phyloP scores from a whole-genome alignment of 73 alveolate genomes.

The Paramecium primaurelia region DNA sequence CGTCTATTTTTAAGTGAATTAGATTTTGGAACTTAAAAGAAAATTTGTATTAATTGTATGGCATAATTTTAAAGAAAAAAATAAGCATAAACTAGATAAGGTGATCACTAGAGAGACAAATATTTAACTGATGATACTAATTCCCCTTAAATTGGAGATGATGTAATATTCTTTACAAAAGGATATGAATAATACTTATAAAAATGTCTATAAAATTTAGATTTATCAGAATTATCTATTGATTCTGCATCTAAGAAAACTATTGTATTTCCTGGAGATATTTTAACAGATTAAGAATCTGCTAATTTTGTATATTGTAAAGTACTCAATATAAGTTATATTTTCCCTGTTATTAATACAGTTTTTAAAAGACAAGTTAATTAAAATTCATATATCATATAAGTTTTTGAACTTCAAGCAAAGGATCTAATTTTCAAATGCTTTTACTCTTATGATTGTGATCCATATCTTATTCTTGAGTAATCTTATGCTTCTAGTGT shows the following conservation, averaged over 20 bases:
- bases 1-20: not conserved
- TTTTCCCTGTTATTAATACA: not conserved
- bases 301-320: not conserved
- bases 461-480: not conserved
- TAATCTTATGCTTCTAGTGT: not conserved
- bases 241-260: not conserved
- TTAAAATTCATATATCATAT: not conserved
- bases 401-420: not conserved
- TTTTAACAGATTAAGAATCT: not conserved
- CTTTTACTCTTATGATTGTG: not conserved
- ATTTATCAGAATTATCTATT: not conserved
- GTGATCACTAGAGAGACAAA: not conserved
- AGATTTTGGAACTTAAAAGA: not conserved
- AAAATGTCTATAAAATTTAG: not conserved
- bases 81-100: not conserved
- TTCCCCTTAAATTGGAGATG: slow-evolving; percentile 38
- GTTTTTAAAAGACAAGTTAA: not conserved
- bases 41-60: slow-evolving; percentile 5
- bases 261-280: slow-evolving; percentile 33
- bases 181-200: slow-evolving; percentile 16
- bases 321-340: not conserved
- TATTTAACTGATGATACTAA: slow-evolving; percentile 11
- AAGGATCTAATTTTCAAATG: not conserved
- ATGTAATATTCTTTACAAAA: not conserved
- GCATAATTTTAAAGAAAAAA: not conserved